Evolutionary conservation across 2,329 filamentous ascomycete species (phyloP), one percentile per base, ranked within the genome.

Genomic region (Achaetomium macrosporum): DNA sequence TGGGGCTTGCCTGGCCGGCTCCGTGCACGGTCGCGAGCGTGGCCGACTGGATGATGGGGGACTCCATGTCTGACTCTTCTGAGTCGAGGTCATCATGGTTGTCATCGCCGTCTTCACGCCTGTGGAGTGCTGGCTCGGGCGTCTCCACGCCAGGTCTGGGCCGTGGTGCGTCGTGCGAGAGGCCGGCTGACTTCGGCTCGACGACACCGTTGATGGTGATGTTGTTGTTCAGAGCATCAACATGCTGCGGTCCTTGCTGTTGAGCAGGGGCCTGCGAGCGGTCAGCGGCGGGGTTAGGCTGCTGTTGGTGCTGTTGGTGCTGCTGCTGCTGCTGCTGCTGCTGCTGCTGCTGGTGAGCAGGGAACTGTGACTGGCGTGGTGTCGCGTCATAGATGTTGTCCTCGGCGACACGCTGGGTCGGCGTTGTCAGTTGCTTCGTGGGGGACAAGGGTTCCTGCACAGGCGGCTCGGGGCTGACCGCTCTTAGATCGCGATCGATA

Each of bases 351-450:
- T 54, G 51, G 13, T 47, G 52, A 30, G 20, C 20, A 31, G 29
- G 42, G 41, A 57, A 58, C 15, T 51, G 49, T 31, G 62, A 62
- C 20, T 63, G 51, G 2, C 64, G 64, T 2, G 67, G 66, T 5
- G 67, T 68, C 4, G 66, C 65, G 46, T 68, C 65, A 51, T 68
- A 68, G 13, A 69, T 61, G 50, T 68, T 65, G 2, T 67, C 63
- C 20, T 63, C 59, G 7, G 54, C 56, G 5, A 59, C 60, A 30
- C 55, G 54, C 41, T 57, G 58, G 10, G 47, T 54, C 11, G 47
- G 47, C 19, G 47, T 63, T 11, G 54, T 42, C 20, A 59, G 30
- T 11, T 57, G 56, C 17, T 56, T 46, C 0, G 33, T 36, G 2
- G 51, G 45, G 0, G 53, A 42, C 10, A 53, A 31, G 11, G 42